Base-by-base conservation (phyloP, 805 yeast species). In the Yueomyces sinensis region DNA sequence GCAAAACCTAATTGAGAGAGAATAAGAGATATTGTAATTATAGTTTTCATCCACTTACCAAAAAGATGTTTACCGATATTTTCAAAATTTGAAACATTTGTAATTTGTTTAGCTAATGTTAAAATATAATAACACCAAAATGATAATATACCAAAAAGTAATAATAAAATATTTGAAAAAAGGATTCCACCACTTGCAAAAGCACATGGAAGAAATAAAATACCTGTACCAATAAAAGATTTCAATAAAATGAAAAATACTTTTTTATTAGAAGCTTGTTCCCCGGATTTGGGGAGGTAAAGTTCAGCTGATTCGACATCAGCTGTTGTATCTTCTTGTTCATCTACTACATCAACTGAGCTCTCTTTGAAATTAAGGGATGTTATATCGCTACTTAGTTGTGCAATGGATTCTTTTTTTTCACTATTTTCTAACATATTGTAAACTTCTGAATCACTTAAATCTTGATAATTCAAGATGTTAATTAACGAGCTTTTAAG, bases 221-320 rank as follows among this genome's bases (percentile, higher is more conserved):
- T 76, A 4, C 89, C 89, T 0, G 89, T 79, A 2, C 89, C 89
- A 3, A 79, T 72, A 49, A 79, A 79, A 1, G 84, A 78, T 56
- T 82, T 82, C 35, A 82, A 57, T 43, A 82, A 61, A 37, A 82
- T 58, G 40, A 81, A 70, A 46, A 78, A 82, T 0, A 86, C 82
- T 50, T 81, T 82, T 17, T 63, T 35, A 5, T 84, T 79, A 0
- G 87, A 72, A 2, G 89, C 31, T 23, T 32, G 22, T 34, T 82
- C 52, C 27, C 25, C 29, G 3, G 25, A 23, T 11, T 27, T 11
- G 11, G 24, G 9, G 9, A 11, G 24, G 11, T 7, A 22, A 11
- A 7, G 7, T 11, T 22, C 24, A 7, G 7, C 24, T 7, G 11
- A 11, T 7, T 7, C 11, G 11, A 22, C 7, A 11, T 7, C 24